phyloP scores from a whole-genome alignment of 164 flowering plant species.

The Santalum album region DNA sequence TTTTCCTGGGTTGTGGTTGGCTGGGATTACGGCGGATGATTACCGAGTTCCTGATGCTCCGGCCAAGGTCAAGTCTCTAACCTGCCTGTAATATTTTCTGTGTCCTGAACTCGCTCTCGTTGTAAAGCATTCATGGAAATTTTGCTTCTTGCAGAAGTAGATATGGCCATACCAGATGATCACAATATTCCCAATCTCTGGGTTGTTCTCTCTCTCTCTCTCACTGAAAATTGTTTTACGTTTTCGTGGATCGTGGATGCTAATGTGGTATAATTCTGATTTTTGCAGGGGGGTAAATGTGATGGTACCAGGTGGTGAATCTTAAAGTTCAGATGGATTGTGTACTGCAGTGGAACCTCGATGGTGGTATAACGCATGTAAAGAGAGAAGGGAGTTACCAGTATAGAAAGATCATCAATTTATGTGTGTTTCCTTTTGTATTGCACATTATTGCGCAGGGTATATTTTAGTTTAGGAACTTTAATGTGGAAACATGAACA shows the following conservation, averaged over 20 bases:
- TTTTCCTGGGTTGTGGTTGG: slow-evolving; percentile 34
- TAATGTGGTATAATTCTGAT: background rate
- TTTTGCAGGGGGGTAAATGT: background rate
- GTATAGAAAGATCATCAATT: slow-evolving; percentile 8
- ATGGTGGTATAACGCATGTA: slow-evolving; percentile 13
- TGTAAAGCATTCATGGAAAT: too few species aligned
- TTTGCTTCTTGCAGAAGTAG: slow-evolving; percentile 20
- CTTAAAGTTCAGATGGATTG: background rate
- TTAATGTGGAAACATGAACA: slow-evolving; percentile 16
- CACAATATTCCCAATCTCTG: background rate
- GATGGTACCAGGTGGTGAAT: background rate
- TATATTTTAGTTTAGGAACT: background rate
- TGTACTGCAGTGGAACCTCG: slow-evolving; percentile 5
- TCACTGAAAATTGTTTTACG: background rate
- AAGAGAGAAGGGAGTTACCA: slow-evolving; percentile 11
- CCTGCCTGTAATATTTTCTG: too few species aligned
- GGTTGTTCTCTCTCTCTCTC: background rate
- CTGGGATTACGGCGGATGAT: slow-evolving; percentile 25
- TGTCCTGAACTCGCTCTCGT: too few species aligned
- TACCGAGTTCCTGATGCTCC: slow-evolving; percentile 25
- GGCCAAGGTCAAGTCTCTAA: slow-evolving; percentile 18
- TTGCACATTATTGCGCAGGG: background rate
- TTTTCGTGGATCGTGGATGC: slow-evolving; percentile 5
- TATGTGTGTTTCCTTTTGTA: background rate
- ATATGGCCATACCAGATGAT: slow-evolving; percentile 1